Conservation (phyloP, 805 yeast genomes). For the Kodamaea leandrae region DNA sequence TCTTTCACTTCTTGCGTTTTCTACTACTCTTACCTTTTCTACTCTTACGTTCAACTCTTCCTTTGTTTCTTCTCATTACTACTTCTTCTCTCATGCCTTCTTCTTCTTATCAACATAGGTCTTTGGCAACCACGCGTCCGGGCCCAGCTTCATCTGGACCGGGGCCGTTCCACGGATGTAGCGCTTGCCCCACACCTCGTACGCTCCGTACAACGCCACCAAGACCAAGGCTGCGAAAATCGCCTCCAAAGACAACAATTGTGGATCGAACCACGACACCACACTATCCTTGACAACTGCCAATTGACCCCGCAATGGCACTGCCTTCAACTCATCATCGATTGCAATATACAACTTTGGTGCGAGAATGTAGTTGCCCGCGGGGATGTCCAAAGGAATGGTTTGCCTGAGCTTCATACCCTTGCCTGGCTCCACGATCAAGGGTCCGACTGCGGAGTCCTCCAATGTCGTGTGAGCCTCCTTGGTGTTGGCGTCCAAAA, state of each 20-base stretch:
- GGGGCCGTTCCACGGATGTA: conserved; percentile 44
- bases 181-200: conserved; percentile 43
- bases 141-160: conserved; percentile 14
- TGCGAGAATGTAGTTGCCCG: conserved; percentile 54
- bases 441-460: conserved; percentile 60
- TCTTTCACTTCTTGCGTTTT: too few species aligned
- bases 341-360: conserved; percentile 58
- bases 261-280: conserved; percentile 70
- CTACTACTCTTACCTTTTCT: too few species aligned
- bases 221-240: conserved; percentile 26
- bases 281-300: conserved; percentile 60
- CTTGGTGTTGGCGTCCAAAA: conserved; percentile 54
- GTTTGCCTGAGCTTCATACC: conserved; percentile 53
- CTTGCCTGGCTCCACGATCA: conserved; percentile 50
- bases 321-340: conserved; percentile 48
- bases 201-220: conserved; percentile 45
- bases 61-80: neutral
- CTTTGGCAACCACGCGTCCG: conserved; percentile 16
- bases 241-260: conserved; percentile 61
- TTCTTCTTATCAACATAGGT: conserved; percentile 7
- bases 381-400: conserved; percentile 55
- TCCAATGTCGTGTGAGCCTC: conserved; percentile 60
- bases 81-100: neutral
- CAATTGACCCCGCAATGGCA: conserved; percentile 58
- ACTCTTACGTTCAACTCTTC: neutral